A percentile compares a stretch with the other conserved stretches of the same genome.
These are phyloP conservation scores for Copromyces sp. DNA, from an alignment of 495 filamentous ascomycete genomes.

Conservation along the genomic window DNA sequence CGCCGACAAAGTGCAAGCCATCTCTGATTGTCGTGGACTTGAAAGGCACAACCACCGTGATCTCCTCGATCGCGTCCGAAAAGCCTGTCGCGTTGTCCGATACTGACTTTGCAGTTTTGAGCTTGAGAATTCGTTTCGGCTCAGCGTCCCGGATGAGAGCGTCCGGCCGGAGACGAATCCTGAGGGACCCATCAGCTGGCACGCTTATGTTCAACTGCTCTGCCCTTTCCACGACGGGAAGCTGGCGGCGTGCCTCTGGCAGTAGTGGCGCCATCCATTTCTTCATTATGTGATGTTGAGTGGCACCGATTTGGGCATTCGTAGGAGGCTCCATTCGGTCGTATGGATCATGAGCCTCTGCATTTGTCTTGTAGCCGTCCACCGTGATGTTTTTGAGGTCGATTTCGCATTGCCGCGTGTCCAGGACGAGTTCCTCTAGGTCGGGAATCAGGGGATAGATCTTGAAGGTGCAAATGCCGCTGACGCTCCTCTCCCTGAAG, in stretches of 20 bases:
- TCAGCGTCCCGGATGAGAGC: conserved; percentile 22
- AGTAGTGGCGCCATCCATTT: conserved; percentile 53
- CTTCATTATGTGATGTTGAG: conserved; percentile 69
- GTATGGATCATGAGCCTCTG: conserved; percentile 68
- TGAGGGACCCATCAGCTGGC: conserved; percentile 33
- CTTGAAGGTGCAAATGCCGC: conserved; percentile 70
- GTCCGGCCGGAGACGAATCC: conserved; percentile 27
- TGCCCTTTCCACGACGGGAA: conserved; percentile 29
- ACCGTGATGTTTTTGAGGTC: conserved; percentile 52
- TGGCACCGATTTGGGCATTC: conserved; percentile 40
- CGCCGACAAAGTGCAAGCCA: conserved; percentile 83
- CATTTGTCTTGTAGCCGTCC: conserved; percentile 52
- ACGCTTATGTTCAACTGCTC: conserved; percentile 27
- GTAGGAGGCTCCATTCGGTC: conserved; percentile 53
- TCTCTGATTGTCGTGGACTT: conserved; percentile 61
- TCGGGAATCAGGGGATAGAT: conserved; percentile 59
- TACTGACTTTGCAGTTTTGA: conserved; percentile 24
- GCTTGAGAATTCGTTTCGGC: conserved; percentile 19
- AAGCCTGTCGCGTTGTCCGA: conserved; percentile 17
- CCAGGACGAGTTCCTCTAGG: conserved; percentile 60
- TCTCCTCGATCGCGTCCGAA: conserved; percentile 20
- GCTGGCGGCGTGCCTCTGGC: conserved; percentile 39
- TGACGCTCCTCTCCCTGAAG: conserved; percentile 62
- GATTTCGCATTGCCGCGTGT: conserved; percentile 78
- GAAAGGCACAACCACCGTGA: conserved; percentile 60